These are phyloP conservation scores for Tagetes patula DNA, from an alignment of 129 eudicot genomes.

Conservation along the genomic window DNA sequence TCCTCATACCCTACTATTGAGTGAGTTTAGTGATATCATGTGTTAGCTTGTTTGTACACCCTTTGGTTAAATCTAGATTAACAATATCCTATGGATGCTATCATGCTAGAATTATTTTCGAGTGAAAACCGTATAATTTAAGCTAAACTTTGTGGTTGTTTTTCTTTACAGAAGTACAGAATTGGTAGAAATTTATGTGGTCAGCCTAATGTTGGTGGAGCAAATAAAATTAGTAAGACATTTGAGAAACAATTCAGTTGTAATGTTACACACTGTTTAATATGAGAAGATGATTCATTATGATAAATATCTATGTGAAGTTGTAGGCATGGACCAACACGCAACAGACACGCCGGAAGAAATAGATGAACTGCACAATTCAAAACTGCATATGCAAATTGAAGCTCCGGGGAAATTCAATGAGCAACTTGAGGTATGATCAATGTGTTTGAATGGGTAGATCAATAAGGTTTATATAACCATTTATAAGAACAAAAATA, in stretches of 20 bases:
- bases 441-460: background rate
- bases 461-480: too few species aligned
- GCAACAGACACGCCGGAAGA: conserved; percentile 43
- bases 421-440: conserved; percentile 93
- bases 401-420: conserved; percentile 81
- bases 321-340: conserved; percentile 36
- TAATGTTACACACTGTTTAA: background rate
- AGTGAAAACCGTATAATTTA: background rate
- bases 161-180: conserved; percentile 76
- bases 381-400: conserved; percentile 73
- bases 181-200: conserved; percentile 75
- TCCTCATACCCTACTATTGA: too few species aligned
- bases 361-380: conserved; percentile 44
- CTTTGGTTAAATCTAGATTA: too few species aligned
- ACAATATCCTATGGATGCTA: too few species aligned
- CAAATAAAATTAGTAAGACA: conserved; percentile 56
- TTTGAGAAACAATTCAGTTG: background rate
- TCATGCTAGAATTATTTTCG: background rate
- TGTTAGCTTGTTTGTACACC: too few species aligned
- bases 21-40: too few species aligned
- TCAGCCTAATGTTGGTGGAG: conserved; percentile 56
- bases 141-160: conserved; percentile 22
- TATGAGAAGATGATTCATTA: conserved; percentile 10
- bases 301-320: conserved; percentile 10
- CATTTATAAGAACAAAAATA: too few species aligned